phyloP scores from a whole-genome alignment of 352 stramenopile species.

The Elongisporangium anandrum region DNA sequence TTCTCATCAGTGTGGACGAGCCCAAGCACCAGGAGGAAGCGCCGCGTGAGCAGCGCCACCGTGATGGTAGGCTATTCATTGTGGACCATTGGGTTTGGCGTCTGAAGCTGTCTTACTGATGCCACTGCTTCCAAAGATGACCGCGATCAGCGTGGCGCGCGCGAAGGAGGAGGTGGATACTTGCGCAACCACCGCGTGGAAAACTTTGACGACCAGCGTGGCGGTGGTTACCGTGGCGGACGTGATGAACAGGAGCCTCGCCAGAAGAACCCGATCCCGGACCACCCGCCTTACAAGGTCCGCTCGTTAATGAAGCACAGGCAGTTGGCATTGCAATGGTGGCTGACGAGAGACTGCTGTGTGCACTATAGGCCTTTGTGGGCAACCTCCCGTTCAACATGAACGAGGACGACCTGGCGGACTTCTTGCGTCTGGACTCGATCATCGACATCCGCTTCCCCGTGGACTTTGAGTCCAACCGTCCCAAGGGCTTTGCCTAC shows the following conservation, averaged over 20 bases:
- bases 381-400: conserved; percentile 78
- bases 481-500: conserved; percentile 82
- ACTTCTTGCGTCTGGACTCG: conserved; percentile 53
- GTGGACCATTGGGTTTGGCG: not conserved
- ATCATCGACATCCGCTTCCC: conserved; percentile 73
- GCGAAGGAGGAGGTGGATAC: conserved; percentile 17
- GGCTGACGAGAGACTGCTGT: not conserved
- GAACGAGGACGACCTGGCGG: conserved; percentile 62
- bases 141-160: conserved; percentile 8
- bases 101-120: not conserved
- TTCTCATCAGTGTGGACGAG: conserved; percentile 34
- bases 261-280: conserved; percentile 72
- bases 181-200: conserved; percentile 21
- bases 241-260: conserved; percentile 13
- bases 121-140: not conserved
- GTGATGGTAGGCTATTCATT: conserved; percentile 4
- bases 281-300: conserved; percentile 79
- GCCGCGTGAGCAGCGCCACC: conserved; percentile 8
- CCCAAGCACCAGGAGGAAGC: conserved; percentile 20
- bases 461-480: conserved; percentile 54
- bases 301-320: not conserved
- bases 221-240: conserved; percentile 16
- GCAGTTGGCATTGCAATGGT: conserved; percentile 1
- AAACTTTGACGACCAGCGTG: conserved; percentile 18
- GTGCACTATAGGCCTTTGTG: conserved; percentile 47